phyloP scores from a whole-genome alignment of 768 basidiomycete species.

The Leccinum aurantiacum region DNA sequence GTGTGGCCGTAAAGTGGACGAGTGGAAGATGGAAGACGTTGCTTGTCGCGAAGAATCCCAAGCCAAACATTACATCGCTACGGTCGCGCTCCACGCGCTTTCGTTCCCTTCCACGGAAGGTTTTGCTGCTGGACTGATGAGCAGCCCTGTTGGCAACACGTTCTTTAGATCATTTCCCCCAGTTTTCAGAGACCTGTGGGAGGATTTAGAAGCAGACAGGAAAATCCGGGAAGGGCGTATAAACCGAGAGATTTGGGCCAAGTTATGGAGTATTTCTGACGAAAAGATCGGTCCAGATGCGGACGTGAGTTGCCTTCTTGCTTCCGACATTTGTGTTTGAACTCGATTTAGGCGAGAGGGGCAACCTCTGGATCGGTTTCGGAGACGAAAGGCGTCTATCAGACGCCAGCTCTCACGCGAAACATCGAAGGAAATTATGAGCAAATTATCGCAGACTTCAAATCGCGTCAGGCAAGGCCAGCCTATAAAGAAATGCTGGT shows the following conservation, averaged over 20 bases:
- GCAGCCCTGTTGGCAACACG: conserved; percentile 49
- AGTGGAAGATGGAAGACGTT: conserved; percentile 82
- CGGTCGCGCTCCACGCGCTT: conserved; percentile 78
- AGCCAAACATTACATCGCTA: conserved; percentile 89
- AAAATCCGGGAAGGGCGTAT: conserved; percentile 58
- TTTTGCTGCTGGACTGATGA: conserved; percentile 54
- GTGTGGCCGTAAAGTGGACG: conserved; percentile 55
- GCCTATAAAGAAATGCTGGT: conserved; percentile 91
- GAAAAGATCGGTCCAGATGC: conserved; percentile 47
- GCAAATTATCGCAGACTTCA: conserved; percentile 58
- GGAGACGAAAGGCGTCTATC: conserved; percentile 19
- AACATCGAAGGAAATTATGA: conserved; percentile 36
- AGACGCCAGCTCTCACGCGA: conserved; percentile 4
- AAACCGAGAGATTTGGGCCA: conserved; percentile 73
- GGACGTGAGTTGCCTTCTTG: conserved; percentile 39
- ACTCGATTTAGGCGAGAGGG: conserved; percentile 18
- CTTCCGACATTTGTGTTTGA: background rate
- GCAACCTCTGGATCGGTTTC: conserved; percentile 18
- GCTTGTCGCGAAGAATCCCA: conserved; percentile 78
- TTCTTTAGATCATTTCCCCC: conserved; percentile 81
- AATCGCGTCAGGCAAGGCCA: conserved; percentile 55
- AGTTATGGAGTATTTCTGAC: conserved; percentile 61
- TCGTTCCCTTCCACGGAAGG: conserved; percentile 63
- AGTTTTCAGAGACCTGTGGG: conserved; percentile 88
- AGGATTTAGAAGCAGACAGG: conserved; percentile 71